Evolutionary conservation across 2,329 filamentous ascomycete genomes (phyloP).

Genomic region (Rhytidhysteron rufulum): DNA sequence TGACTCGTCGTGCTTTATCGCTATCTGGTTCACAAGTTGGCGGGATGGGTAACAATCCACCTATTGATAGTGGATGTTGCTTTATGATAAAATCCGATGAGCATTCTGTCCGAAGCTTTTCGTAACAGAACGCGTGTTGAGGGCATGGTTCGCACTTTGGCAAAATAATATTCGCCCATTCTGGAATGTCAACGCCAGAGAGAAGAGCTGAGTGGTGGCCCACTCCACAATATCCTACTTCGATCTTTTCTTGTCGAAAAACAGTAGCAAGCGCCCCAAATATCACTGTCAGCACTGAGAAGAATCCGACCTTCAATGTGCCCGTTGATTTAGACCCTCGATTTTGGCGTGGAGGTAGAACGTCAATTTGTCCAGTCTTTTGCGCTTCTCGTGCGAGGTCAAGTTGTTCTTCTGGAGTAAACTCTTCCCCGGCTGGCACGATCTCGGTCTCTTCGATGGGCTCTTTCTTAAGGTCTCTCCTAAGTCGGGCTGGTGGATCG

Average conservation of each 20-base stretch:
- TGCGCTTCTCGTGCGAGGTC: slow-evolving; percentile 71
- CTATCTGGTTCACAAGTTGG: slow-evolving; percentile 94
- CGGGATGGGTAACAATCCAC: slow-evolving; percentile 76
- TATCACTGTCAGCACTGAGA: slow-evolving; percentile 67
- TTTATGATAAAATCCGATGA: slow-evolving; percentile 84
- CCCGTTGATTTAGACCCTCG: slow-evolving; percentile 37
- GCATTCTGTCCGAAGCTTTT: slow-evolving; percentile 72
- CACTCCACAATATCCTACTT: slow-evolving; percentile 89
- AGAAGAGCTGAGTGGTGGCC: slow-evolving; percentile 58
- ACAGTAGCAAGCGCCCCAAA: slow-evolving; percentile 71
- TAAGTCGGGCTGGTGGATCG: slow-evolving; percentile 50
- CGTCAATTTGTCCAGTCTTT: slow-evolving; percentile 50
- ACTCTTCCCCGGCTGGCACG: slow-evolving; percentile 79
- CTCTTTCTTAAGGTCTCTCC: slow-evolving; percentile 35
- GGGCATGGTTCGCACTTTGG: slow-evolving; percentile 90
- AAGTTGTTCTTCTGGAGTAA: slow-evolving; percentile 80
- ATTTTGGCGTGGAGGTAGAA: slow-evolving; percentile 38
- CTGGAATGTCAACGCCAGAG: slow-evolving; percentile 64
- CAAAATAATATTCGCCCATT: slow-evolving; percentile 65
- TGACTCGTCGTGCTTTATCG: slow-evolving; percentile 82
- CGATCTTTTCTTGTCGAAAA: slow-evolving; percentile 94
- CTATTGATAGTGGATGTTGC: slow-evolving; percentile 76
- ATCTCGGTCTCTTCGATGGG: slow-evolving; percentile 33
- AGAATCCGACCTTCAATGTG: slow-evolving; percentile 61
- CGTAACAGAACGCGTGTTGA: slow-evolving; percentile 82